Evolutionary conservation across 345 rosid species (phyloP), one percentile per base, ranked within the genome.

Genomic region (Eucalyptus polybractea): DNA sequence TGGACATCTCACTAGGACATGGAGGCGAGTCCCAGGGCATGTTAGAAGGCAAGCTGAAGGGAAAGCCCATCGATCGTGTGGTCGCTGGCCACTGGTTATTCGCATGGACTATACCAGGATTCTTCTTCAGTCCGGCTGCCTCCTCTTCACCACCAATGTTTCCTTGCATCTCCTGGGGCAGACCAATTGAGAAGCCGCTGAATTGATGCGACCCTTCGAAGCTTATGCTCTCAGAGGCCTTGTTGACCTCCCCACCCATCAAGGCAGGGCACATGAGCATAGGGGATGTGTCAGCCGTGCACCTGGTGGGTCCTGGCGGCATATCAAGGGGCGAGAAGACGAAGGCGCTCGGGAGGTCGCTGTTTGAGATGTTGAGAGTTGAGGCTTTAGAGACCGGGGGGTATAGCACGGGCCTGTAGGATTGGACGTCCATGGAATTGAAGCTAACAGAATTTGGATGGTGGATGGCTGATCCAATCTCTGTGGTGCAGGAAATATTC

Each of bases 1-100:
- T 91, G 60, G 97, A 93, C 65, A 93, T 92, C 88, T 95, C 94
- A 81, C 92, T 92, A 10, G 94, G 95, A 89, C 92, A 91, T 2
- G 90, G 89, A 19, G 93, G 93, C 80, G 94, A 93, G 89, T 94
- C 98, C 95, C 95, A 93, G 65, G 91, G 90, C 87, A 91, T 85
- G 90, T 83, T 87, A 13, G 91, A 50, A 10, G 94, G 92, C 93
- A 94, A 91, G 69, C 91, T 95, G 93, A 94, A 94, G 27, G 97
- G 97, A 51, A 96, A 94, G n/a, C 93, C 94, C 8, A 93, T 92
- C 1, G 96, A 87, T 50, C 92, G 62, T 7, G 89, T 44, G 10
- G 89, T 87, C 3, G 12, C 88, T 14, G 92, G 92, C 95, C 93
- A 92, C 86, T 89, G 91, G 87, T 37, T 88, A 50, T 58, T 76